Evolutionary conservation across 805 yeast species (phyloP), one percentile per base, ranked within the genome.

Genomic region (Metschnikowia henanensis): DNA sequence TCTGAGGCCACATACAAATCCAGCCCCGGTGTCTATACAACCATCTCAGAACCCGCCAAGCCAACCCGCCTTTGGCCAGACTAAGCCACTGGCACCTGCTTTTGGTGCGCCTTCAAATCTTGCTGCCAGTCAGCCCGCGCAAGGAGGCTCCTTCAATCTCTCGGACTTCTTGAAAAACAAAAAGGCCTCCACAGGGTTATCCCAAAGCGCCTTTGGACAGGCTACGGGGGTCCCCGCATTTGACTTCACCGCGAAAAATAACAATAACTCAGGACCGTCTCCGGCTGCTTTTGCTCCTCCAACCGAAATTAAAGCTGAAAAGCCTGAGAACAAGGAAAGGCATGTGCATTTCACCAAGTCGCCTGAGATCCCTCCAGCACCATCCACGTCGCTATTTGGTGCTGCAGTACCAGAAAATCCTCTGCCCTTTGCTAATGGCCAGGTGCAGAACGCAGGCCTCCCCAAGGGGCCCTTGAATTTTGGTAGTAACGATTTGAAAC

Each of bases 131-230:
- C 43, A 18, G 21, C 32, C 33, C 10, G 34, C 38, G 12, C 29
- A n/a, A 13, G 30, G 23, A 15, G 31, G 28, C 16, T 41, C 45
- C 5, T 20, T 41, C 15, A 41, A 38, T 21, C 29, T 34, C 21
- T 29, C 43, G 18, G 40, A 43, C 31, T 26, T 26, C 41, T 30
- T 20, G 45, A 43, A 22, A 30, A 40, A 13, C 39, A 49, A 38
- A 15, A 29, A 38, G n/a, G n/a, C 32, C 3, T 8, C 39, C 6
- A 12, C n/a, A 19, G 26, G 26, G 12, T 21, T 23, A 19, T n/a
- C 43, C 2, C 43, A 25, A 15, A 17, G 20, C 25, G 42, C 31
- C 6, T 43, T 37, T 23, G 46, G 41, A 5, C 31, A 33, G n/a
- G 18, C 31, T 10, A 7, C 39, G 13, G 15, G 4, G 5, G 10